A percentile compares a stretch with the other conserved stretches of the same genome.
Evolutionary conservation across 805 yeast species (phyloP).

Genomic region (Lipomyces kockii): DNA sequence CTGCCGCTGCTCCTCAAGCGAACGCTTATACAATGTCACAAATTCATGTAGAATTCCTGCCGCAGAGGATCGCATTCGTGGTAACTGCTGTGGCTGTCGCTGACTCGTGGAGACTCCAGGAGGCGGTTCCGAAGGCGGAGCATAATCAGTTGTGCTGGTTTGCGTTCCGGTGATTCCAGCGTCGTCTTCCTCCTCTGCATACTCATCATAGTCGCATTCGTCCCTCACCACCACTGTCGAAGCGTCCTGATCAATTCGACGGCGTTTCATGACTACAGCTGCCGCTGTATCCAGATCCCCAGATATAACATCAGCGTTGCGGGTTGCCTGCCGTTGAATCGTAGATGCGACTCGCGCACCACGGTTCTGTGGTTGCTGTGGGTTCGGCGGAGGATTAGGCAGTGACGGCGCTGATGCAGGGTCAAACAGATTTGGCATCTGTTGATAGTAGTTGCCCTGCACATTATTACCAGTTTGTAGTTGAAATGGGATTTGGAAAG

Average conservation of each 20-base stretch:
- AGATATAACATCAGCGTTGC: background rate
- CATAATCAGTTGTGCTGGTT: background rate
- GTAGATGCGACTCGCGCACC: background rate
- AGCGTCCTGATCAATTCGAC: background rate
- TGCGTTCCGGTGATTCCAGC: too few species aligned
- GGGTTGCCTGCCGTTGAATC: background rate
- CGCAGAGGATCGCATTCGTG: background rate
- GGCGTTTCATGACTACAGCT: background rate
- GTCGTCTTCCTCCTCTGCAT: background rate
- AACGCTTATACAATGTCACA: constrained; percentile 17
- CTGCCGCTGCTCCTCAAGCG: constrained; percentile 21
- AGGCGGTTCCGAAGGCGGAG: constrained; percentile 5
- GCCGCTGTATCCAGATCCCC: background rate
- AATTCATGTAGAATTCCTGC: constrained; percentile 16
- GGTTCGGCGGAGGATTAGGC: background rate
- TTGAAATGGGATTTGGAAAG: background rate
- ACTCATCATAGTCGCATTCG: background rate
- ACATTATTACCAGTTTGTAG: background rate
- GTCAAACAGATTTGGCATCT: background rate
- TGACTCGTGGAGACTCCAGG: background rate
- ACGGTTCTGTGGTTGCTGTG: background rate
- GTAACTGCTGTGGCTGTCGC: background rate
- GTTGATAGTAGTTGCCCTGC: background rate
- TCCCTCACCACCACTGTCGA: background rate
- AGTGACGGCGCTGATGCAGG: background rate